phyloP scores from a whole-genome alignment of 805 yeast species.

The Kluyveromyces aestuarii region DNA sequence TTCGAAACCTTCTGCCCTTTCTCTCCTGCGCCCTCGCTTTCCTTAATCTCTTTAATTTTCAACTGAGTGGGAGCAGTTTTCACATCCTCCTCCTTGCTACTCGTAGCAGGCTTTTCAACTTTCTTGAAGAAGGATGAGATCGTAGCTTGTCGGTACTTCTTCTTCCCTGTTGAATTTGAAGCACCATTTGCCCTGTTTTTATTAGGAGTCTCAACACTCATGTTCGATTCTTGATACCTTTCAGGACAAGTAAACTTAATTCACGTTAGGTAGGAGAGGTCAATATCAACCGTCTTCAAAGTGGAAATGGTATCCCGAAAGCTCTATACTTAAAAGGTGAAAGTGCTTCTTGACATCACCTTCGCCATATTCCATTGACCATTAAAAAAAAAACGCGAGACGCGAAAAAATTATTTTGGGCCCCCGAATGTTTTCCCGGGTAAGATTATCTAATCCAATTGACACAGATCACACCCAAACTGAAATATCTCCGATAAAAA shows the following conservation, averaged over 20 bases:
- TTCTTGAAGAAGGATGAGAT: constrained; percentile 29
- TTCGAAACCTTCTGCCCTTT: not conserved
- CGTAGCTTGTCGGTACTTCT: constrained; percentile 30
- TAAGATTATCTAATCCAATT: not conserved
- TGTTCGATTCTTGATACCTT: constrained; percentile 3
- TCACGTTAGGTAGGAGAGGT: not conserved
- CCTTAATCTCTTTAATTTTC: not conserved
- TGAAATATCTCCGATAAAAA: too few species aligned
- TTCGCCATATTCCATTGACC: not conserved
- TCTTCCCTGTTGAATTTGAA: constrained; percentile 19
- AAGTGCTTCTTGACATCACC: too few species aligned
- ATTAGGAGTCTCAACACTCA: constrained; percentile 22
- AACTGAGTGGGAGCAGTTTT: not conserved
- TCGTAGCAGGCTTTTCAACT: constrained; percentile 6
- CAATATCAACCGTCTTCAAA: not conserved
- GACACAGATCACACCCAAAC: too few species aligned
- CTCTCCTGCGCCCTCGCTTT: not conserved
- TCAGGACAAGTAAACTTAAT: not conserved
- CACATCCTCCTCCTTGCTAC: not conserved
- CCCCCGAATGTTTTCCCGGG: constrained; percentile 3
- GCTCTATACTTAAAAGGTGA: too few species aligned
- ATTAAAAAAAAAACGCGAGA: constrained; percentile 2
- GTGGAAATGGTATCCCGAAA: too few species aligned
- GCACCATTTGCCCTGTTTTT: constrained; percentile 5
- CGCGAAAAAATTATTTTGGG: constrained; percentile 4